phyloP scores from a whole-genome alignment of 192 early-diverging fungal genomes.

The Bifiguratus adelaidae region DNA sequence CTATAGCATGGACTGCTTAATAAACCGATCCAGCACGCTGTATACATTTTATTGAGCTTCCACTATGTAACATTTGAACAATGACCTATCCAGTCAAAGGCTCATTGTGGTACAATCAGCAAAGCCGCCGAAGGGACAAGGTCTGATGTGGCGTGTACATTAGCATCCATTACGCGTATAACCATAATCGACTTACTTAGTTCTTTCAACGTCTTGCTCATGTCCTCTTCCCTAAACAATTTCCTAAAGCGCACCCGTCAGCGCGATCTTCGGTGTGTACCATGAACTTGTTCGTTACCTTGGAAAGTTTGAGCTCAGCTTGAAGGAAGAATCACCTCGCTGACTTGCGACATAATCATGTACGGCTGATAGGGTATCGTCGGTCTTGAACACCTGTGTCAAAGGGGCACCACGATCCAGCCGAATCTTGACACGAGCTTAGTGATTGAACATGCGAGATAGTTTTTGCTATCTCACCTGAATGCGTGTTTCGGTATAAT shows the following conservation, averaged over 20 bases:
- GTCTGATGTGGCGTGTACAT: not conserved
- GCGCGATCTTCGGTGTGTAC: not conserved
- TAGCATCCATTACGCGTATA: not conserved
- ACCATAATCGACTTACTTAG: conserved; percentile 17
- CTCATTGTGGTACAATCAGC: too few species aligned
- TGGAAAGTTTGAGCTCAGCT: conserved; percentile 63
- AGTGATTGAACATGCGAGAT: not conserved
- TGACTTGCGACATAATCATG: conserved; percentile 41
- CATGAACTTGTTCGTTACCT: conserved; percentile 15
- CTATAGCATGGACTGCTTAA: too few species aligned
- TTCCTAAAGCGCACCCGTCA: conserved; percentile 24
- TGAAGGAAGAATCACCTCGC: conserved; percentile 30
- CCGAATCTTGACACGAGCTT: conserved; percentile 33
- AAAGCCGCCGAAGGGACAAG: conserved; percentile 45
- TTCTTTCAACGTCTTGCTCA: conserved; percentile 56
- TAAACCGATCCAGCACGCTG: too few species aligned
- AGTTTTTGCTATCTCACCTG: conserved; percentile 35
- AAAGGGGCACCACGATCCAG: conserved; percentile 35
- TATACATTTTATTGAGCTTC: too few species aligned
- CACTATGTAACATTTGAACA: too few species aligned
- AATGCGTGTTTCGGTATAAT: conserved; percentile 64
- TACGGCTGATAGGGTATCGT: conserved; percentile 45
- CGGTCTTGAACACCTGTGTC: conserved; percentile 49
- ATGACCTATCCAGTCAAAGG: too few species aligned
- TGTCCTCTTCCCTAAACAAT: conserved; percentile 44